Evolutionary conservation across 2,329 filamentous ascomycete species (phyloP), one percentile per base, ranked within the genome.

Genomic region (Cadophora sp.): DNA sequence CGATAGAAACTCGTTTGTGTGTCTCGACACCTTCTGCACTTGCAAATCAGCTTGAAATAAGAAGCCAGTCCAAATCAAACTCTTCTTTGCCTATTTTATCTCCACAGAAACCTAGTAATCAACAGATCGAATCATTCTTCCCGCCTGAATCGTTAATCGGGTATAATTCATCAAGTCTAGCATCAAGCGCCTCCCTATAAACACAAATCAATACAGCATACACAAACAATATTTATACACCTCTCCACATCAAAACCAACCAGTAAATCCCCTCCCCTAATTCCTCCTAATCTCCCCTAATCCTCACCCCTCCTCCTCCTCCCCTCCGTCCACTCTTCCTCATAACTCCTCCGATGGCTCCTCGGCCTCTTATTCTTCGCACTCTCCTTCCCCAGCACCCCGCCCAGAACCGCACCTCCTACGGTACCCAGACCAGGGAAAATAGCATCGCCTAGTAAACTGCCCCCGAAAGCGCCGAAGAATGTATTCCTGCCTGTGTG

Each of bases 341-440:
- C 58, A 45, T 60, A 60, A 51, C 18, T 68, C 60, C 58, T 50
- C 43, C 22, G 43, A 41, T 48, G 48, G 9, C 59, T 41, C 45
- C 62, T 62, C 24, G 22, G 27, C 48, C 66, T 24, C 43, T 33
- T 24, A n/a, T 61, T 59, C 62, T 67, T 41, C 55, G 64, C 2
- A 41, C 50, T 51, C 64, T 70, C 68, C 53, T 69, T 66, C 11
- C 72, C 72, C 9, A 68, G 67, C 13, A 68, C 53, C 0, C 71
- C 71, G 36, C 72, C 72, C 22, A 73, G 39, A 27, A 73, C 22
- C 56, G 71, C 70, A 24, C 72, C 72, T 2, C 72, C 72, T 1
- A 73, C 13, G 4, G 71, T 73, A 1, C 72, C 72, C 20, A 73
- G 45, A 2, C 72, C 70, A 47, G 72, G 72, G 22, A 72, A 68